These are phyloP conservation scores for Aspergillus sp. DNA, from an alignment of 2,329 filamentous ascomycete genomes.

Conservation along the genomic window DNA sequence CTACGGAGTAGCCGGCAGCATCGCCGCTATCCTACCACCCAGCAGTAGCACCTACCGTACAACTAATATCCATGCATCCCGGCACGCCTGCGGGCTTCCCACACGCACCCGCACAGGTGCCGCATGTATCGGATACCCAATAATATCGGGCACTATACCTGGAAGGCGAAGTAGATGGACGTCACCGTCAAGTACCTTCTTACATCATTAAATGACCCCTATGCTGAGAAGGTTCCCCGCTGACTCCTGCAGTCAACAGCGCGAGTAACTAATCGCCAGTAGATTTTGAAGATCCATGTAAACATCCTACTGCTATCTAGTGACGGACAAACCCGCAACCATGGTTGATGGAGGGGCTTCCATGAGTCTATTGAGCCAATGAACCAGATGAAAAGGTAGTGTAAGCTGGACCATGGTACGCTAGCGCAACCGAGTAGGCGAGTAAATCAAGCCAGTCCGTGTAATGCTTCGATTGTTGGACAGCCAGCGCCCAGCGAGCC, in stretches of 20 bases:
- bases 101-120: not conserved
- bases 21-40: too few species aligned
- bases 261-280: not conserved
- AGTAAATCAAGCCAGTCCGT: not conserved
- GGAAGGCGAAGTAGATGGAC: not conserved
- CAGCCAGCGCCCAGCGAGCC: not conserved
- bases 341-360: conserved; percentile 15
- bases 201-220: not conserved
- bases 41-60: too few species aligned
- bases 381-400: not conserved
- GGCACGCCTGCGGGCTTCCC: not conserved
- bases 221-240: not conserved
- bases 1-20: not conserved
- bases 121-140: not conserved
- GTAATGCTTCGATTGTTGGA: not conserved
- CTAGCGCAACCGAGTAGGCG: not conserved
- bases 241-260: not conserved
- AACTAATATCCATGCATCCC: too few species aligned
- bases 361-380: not conserved
- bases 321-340: conserved; percentile 12
- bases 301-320: not conserved
- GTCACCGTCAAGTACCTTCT: not conserved
- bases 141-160: not conserved
- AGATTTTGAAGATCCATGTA: not conserved
- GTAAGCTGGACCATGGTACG: not conserved